Conservation (phyloP, 2,329 filamentous ascomycete species). For the Alternaria triticina region DNA sequence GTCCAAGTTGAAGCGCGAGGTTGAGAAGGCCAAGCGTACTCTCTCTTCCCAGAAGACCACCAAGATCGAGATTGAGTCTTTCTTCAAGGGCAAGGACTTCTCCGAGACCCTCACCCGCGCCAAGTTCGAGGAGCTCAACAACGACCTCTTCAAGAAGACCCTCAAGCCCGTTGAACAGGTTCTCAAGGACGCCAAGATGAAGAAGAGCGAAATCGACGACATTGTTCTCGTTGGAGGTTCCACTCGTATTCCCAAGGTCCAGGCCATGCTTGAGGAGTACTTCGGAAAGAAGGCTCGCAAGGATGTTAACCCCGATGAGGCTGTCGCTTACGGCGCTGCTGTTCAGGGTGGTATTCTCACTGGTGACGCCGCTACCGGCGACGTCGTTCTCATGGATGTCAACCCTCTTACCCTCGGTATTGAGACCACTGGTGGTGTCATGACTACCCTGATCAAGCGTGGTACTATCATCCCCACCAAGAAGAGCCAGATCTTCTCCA, state of each 20-base stretch:
- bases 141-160: constrained; percentile 99
- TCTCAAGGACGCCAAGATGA: constrained; percentile 95
- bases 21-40: constrained; percentile 99
- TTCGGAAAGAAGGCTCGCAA: constrained; percentile 99
- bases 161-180: constrained; percentile 99
- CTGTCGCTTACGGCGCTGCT: constrained; percentile 95
- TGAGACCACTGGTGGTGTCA: constrained; percentile 95
- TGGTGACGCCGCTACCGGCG: constrained; percentile 80
- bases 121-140: constrained; percentile 99
- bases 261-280: constrained; percentile 92
- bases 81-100: constrained; percentile 97
- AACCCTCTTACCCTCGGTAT: constrained; percentile 97
- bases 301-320: constrained; percentile 99
- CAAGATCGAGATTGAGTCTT: constrained; percentile 94
- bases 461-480: constrained; percentile 94
- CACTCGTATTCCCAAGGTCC: constrained; percentile 98
- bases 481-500: constrained; percentile 98
- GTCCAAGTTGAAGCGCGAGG: constrained; percentile 99
- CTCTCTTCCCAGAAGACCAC: constrained; percentile 91
- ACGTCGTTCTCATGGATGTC: constrained; percentile 93
- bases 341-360: constrained; percentile 96
- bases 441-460: constrained; percentile 95
- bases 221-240: constrained; percentile 98
- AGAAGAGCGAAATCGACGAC: constrained; percentile 93
- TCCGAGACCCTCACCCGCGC: constrained; percentile 97